A percentile compares a stretch with the other conserved stretches of the same genome.
phyloP scores from a whole-genome alignment of 495 filamentous ascomycete species.

The Achaetomiella virescens region DNA sequence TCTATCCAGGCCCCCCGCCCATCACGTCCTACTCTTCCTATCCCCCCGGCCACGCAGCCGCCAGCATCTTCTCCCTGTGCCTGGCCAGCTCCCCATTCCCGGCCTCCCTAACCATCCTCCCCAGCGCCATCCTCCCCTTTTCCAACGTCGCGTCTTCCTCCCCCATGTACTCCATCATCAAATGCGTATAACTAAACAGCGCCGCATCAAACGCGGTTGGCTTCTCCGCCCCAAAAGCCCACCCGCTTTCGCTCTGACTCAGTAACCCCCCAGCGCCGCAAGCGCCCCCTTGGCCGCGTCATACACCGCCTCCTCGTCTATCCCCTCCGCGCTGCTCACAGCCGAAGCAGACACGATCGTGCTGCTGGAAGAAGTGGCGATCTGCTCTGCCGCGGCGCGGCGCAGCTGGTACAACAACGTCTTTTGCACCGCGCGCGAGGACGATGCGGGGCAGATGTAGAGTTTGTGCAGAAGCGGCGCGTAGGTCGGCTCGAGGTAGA shows the following conservation, averaged over 20 bases:
- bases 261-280: conserved; percentile 68
- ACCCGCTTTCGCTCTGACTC: conserved; percentile 42
- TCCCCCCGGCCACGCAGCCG: conserved; percentile 10
- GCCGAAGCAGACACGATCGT: background rate
- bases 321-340: conserved; percentile 9
- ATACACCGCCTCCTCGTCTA: conserved; percentile 61
- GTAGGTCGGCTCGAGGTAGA: conserved; percentile 69
- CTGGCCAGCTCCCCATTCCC: conserved; percentile 16
- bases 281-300: conserved; percentile 65
- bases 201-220: conserved; percentile 79
- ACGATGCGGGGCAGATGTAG: conserved; percentile 62
- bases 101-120: conserved; percentile 12
- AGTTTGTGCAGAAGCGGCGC: conserved; percentile 54
- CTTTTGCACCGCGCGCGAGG: conserved; percentile 55
- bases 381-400: conserved; percentile 62
- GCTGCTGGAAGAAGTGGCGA: conserved; percentile 42
- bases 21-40: background rate
- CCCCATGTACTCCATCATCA: conserved; percentile 49
- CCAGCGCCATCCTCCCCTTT: conserved; percentile 4
- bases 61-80: conserved; percentile 15
- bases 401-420: conserved; percentile 60
- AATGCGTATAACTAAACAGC: conserved; percentile 85
- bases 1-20: background rate
- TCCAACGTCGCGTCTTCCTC: background rate
- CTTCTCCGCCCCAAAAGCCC: conserved; percentile 35